A percentile compares a stretch with the other conserved stretches of the same genome.
Conservation (phyloP, 176 grass and related monocot species). For the Chrysopogon serrulatus region DNA sequence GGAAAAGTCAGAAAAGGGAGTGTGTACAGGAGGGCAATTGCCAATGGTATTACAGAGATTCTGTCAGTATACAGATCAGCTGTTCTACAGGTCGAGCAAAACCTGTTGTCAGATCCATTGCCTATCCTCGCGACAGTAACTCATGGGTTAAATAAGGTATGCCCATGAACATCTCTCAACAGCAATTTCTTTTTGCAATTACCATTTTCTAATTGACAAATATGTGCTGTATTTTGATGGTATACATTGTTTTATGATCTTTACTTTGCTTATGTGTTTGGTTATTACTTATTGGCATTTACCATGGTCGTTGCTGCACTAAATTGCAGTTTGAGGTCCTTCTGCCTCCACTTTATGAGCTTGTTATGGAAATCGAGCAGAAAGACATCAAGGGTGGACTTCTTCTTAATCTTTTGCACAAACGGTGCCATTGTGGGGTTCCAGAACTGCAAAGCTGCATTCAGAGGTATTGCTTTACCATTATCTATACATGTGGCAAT, state of each 20-base stretch:
- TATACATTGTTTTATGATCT: neutral
- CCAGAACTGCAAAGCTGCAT: slow-evolving; percentile 98
- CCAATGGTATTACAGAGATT: slow-evolving; percentile 94
- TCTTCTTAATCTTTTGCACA: slow-evolving; percentile 92
- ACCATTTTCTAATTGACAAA: neutral
- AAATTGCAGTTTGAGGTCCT: slow-evolving; percentile 82
- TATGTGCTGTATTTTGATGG: neutral
- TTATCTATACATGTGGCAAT: slow-evolving; percentile 3
- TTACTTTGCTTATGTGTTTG: neutral
- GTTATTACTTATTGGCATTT: slow-evolving; percentile 2
- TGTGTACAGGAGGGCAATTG: slow-evolving; percentile 79
- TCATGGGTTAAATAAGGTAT: slow-evolving; percentile 84
- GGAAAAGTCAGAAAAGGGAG: slow-evolving; percentile 63
- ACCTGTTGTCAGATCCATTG: slow-evolving; percentile 83
- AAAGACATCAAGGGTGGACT: slow-evolving; percentile 90
- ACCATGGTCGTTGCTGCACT: neutral
- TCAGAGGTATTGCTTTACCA: slow-evolving; percentile 57
- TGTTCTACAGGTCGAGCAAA: slow-evolving; percentile 95
- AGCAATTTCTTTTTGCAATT: neutral
- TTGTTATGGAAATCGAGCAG: slow-evolving; percentile 74
- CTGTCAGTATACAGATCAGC: slow-evolving; percentile 90
- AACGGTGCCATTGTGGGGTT: slow-evolving; percentile 83
- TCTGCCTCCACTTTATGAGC: slow-evolving; percentile 73
- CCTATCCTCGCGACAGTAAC: slow-evolving; percentile 79
- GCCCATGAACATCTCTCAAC: neutral